phyloP scores from a whole-genome alignment of 1,284 basidiomycete genomes.

The Ceratobasidium sp. region DNA sequence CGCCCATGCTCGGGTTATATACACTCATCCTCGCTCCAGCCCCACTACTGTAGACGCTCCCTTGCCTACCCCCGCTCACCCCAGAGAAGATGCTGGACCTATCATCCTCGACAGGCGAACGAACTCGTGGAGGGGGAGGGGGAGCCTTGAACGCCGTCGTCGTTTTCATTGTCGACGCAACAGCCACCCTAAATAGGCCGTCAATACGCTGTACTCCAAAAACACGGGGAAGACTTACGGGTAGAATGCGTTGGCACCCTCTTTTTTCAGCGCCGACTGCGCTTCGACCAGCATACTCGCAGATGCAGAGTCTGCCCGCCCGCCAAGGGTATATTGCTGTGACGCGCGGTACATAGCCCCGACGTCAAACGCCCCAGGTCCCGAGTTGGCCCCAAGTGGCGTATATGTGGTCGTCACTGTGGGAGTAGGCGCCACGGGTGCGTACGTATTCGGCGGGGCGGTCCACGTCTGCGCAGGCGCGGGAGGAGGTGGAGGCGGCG shows the following conservation, averaged over 20 bases:
- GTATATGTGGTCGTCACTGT: too few relatives aligned
- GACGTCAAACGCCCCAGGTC: constrained; percentile 15
- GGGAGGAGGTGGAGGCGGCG: constrained; percentile 4
- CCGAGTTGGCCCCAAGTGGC: neutral
- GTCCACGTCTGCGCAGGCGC: neutral
- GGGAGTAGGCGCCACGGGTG: too few relatives aligned
- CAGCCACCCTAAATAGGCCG: neutral
- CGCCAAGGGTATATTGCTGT: constrained; percentile 14
- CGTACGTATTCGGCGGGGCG: too few relatives aligned
- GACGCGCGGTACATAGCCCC: constrained; percentile 6
- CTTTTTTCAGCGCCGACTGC: constrained; percentile 11
- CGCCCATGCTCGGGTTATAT: neutral
- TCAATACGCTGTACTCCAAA: neutral
- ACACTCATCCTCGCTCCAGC: constrained; percentile 10
- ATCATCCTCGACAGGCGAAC: constrained; percentile 12
- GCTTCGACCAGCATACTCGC: constrained; percentile 6
- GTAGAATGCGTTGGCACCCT: constrained; percentile 45
- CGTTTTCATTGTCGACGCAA: constrained; percentile 4
- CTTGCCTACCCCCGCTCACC: constrained; percentile 5
- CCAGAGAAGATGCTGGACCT: constrained; percentile 7
- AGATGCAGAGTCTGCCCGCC: constrained; percentile 24
- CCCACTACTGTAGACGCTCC: constrained; percentile 5
- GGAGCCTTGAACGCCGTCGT: constrained; percentile 12
- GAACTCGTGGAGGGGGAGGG: neutral
- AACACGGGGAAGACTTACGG: constrained; percentile 36